A percentile compares a stretch with the other conserved stretches of the same genome.
These are phyloP conservation scores for Rutstroemia sp. DNA, from an alignment of 2,329 filamentous ascomycete genomes.

Conservation along the genomic window DNA sequence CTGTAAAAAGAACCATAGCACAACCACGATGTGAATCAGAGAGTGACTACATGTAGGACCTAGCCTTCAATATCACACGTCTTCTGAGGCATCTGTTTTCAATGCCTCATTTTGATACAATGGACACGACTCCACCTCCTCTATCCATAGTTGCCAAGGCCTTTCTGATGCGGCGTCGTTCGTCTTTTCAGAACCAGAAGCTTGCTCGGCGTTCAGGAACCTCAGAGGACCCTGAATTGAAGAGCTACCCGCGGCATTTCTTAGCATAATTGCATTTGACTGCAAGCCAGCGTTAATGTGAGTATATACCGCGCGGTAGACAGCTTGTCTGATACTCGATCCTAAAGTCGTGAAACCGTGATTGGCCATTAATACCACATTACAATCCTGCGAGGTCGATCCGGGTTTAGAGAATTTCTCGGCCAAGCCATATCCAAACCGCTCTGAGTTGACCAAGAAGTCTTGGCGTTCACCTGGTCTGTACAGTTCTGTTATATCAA, in stretches of 20 bases:
- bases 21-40: neutral
- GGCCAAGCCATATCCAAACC: slow-evolving; percentile 32
- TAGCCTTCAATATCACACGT: neutral
- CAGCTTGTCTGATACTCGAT: slow-evolving; percentile 32
- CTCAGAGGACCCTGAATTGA: neutral
- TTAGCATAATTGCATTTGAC: slow-evolving; percentile 31
- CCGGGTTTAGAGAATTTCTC: slow-evolving; percentile 25
- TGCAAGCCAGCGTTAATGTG: slow-evolving; percentile 37
- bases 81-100: neutral
- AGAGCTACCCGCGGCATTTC: slow-evolving; percentile 2
- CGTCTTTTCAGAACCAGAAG: slow-evolving; percentile 22
- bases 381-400: slow-evolving; percentile 16
- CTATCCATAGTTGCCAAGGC: slow-evolving; percentile 28
- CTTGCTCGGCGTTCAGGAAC: slow-evolving; percentile 18
- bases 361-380: slow-evolving; percentile 38
- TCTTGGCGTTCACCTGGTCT: slow-evolving; percentile 27
- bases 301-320: slow-evolving; percentile 38
- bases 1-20: neutral
- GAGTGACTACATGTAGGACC: neutral
- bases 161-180: slow-evolving; percentile 24
- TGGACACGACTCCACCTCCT: slow-evolving; percentile 23
- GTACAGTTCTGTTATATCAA: slow-evolving; percentile 28
- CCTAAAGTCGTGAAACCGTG: slow-evolving; percentile 38
- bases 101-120: slow-evolving; percentile 18
- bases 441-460: slow-evolving; percentile 32